phyloP scores from a whole-genome alignment of 192 early-diverging fungal species.

The Geranomyces michiganensis region DNA sequence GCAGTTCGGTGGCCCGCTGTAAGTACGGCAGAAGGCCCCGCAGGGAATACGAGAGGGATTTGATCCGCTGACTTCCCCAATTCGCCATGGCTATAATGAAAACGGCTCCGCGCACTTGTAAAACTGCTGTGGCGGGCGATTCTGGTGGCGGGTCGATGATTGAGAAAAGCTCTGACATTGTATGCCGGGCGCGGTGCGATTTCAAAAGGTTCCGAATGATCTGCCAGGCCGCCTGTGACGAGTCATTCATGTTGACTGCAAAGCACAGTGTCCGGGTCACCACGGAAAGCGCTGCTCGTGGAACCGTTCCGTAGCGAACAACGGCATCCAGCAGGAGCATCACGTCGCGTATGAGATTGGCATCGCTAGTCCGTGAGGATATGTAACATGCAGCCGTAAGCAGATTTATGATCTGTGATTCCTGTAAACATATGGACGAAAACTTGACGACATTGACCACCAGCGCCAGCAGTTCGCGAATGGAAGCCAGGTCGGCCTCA shows the following conservation, averaged over 20 bases:
- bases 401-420: slow-evolving; percentile 16
- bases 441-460: slow-evolving; percentile 41
- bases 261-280: slow-evolving; percentile 15
- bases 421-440: slow-evolving; percentile 31
- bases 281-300: slow-evolving; percentile 7
- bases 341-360: slow-evolving; percentile 14
- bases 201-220: slow-evolving; percentile 66
- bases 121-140: slow-evolving; percentile 12
- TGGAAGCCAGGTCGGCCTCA: not conserved
- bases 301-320: slow-evolving; percentile 34
- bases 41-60: slow-evolving; percentile 42
- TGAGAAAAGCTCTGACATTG: slow-evolving; percentile 59
- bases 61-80: slow-evolving; percentile 55
- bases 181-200: slow-evolving; percentile 64
- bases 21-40: slow-evolving; percentile 39
- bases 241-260: not conserved
- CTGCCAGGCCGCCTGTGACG: slow-evolving; percentile 43
- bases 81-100: slow-evolving; percentile 57
- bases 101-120: slow-evolving; percentile 57
- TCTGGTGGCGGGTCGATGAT: slow-evolving; percentile 36
- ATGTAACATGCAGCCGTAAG: slow-evolving; percentile 23
- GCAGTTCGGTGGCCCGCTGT: slow-evolving; percentile 37
- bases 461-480: slow-evolving; percentile 20
- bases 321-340: slow-evolving; percentile 31
- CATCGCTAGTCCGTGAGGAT: not conserved